phyloP scores from a whole-genome alignment of 305 asterid genomes.

The Rubia occidens region DNA sequence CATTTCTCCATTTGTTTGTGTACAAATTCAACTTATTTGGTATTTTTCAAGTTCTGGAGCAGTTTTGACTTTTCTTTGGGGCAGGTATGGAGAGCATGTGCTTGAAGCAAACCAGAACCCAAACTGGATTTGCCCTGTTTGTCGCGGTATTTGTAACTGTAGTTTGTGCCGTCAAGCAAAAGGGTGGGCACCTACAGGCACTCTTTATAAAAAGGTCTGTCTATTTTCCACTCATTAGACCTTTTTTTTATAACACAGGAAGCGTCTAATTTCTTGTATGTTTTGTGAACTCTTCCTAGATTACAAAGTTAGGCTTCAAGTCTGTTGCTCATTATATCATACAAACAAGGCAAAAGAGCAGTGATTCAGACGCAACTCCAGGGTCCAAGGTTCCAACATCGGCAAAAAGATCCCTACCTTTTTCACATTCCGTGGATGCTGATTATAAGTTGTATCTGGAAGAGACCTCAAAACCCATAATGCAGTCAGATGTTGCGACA shows the following conservation, averaged over 20 bases:
- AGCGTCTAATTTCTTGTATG: slow-evolving; percentile 3
- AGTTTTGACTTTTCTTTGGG: not conserved
- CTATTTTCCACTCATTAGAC: not conserved
- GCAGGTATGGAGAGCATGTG: slow-evolving; percentile 90
- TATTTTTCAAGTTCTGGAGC: not conserved
- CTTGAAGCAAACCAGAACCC: slow-evolving; percentile 79
- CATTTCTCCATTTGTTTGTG: not conserved
- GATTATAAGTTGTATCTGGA: slow-evolving; percentile 10
- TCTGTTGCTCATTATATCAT: slow-evolving; percentile 95
- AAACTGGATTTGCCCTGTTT: slow-evolving; percentile 79
- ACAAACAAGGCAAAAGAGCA: slow-evolving; percentile 48
- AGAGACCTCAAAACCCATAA: not conserved
- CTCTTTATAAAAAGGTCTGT: slow-evolving; percentile 66
- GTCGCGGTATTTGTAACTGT: slow-evolving; percentile 98
- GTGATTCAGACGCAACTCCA: slow-evolving; percentile 27
- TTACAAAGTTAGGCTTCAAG: slow-evolving; percentile 62
- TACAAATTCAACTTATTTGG: not conserved
- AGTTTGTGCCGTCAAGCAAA: slow-evolving; percentile 91
- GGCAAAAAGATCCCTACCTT: slow-evolving; percentile 67
- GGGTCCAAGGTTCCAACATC: slow-evolving; percentile 33
- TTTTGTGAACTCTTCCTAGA: slow-evolving; percentile 27
- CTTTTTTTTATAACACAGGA: not conserved
- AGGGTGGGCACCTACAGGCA: slow-evolving; percentile 98
- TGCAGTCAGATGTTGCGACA: slow-evolving; percentile 15
- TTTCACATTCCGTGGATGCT: slow-evolving; percentile 15